phyloP scores from a whole-genome alignment of 2,329 filamentous ascomycete genomes.

The Aspergillus sp. region DNA sequence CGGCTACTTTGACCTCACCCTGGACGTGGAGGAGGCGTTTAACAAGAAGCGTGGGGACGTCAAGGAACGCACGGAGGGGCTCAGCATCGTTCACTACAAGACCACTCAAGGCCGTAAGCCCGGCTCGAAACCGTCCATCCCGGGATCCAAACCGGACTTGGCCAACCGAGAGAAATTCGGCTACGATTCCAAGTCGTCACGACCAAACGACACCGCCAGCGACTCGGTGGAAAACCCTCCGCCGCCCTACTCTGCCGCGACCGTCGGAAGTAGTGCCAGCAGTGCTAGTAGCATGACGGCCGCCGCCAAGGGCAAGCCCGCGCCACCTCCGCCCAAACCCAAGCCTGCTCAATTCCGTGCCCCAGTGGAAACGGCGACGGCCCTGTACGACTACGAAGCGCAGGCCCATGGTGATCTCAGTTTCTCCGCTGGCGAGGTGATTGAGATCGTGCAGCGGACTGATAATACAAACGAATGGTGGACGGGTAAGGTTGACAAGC shows the following conservation, averaged over 20 bases:
- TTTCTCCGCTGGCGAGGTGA: slow-evolving; percentile 78
- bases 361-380: slow-evolving; percentile 72
- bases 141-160: slow-evolving; percentile 21
- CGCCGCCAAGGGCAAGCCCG: slow-evolving; percentile 59
- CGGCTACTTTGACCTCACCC: slow-evolving; percentile 88
- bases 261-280: slow-evolving; percentile 18
- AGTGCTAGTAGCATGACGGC: slow-evolving; percentile 40
- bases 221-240: slow-evolving; percentile 54
- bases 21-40: slow-evolving; percentile 88
- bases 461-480: slow-evolving; percentile 96
- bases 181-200: slow-evolving; percentile 19
- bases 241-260: slow-evolving; percentile 57
- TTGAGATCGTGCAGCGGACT: slow-evolving; percentile 79
- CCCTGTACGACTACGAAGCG: slow-evolving; percentile 91
- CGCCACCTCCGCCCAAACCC: slow-evolving; percentile 65
- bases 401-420: slow-evolving; percentile 91
- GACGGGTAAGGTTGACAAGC: slow-evolving; percentile 70
- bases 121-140: slow-evolving; percentile 22
- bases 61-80: slow-evolving; percentile 74
- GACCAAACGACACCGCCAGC: slow-evolving; percentile 23
- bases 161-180: slow-evolving; percentile 28
- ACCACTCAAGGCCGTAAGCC: slow-evolving; percentile 58
- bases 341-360: slow-evolving; percentile 68
- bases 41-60: slow-evolving; percentile 80
- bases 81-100: slow-evolving; percentile 86